A percentile compares a stretch with the other conserved stretches of the same genome.
phyloP scores from a whole-genome alignment of 106 monocot genomes.

The Triglochin maritima region DNA sequence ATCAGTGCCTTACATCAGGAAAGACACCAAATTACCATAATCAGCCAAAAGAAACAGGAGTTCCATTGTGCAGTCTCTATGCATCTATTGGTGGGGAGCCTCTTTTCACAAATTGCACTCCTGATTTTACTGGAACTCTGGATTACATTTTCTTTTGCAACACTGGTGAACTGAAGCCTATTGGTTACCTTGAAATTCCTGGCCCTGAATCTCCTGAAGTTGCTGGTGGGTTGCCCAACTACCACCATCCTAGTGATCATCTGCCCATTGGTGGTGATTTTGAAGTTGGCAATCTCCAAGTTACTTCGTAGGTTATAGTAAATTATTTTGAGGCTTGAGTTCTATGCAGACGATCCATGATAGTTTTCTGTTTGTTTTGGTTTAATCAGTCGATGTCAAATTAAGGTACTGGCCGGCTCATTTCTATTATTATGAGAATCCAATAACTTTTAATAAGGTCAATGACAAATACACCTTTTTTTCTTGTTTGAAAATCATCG shows the following conservation, averaged over 20 bases:
- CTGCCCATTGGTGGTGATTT: conserved; percentile 93
- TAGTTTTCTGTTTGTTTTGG: no score
- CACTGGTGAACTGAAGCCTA: conserved; percentile 31
- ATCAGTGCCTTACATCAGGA: conserved; percentile 39
- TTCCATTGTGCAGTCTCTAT: conserved; percentile 50
- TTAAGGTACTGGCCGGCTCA: no score
- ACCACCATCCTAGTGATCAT: conserved; percentile 76
- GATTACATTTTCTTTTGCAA: conserved; percentile 80
- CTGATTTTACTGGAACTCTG: conserved; percentile 81
- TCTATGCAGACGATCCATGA: no score
- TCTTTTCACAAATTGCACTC: conserved; percentile 84
- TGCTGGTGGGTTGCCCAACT: conserved; percentile 67
- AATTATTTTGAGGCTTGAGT: no score
- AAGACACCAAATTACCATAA: not conserved
- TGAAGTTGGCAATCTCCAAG: conserved; percentile 9
- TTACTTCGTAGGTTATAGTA: no score
- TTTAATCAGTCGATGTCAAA: no score
- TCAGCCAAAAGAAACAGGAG: not conserved
- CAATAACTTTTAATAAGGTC: no score
- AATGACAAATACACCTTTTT: no score
- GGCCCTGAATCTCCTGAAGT: conserved; percentile 37
- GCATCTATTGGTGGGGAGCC: conserved; percentile 72
- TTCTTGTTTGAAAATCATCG: no score
- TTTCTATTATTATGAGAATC: no score
- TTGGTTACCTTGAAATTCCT: conserved; percentile 56